Conservation (phyloP, 2,329 filamentous ascomycete species). For the Fusarium gaditjirri region DNA sequence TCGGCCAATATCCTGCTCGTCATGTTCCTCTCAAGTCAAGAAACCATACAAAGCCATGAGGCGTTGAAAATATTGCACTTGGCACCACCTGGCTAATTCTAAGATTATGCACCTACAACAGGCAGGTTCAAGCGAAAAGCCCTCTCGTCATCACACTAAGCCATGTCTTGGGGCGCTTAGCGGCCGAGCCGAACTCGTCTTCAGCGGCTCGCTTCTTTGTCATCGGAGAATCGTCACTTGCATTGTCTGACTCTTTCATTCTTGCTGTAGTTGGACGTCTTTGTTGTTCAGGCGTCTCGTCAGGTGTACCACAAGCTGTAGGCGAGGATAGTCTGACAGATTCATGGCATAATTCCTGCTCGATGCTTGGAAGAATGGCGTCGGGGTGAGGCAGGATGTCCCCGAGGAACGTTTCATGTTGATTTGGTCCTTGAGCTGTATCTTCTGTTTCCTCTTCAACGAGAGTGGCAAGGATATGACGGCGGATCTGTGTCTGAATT, state of each 20-base stretch:
- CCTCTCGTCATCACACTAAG: background rate
- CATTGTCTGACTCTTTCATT: background rate
- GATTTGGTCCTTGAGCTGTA: background rate
- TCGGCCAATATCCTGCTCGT: background rate
- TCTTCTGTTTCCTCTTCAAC: background rate
- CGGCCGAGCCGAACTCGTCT: background rate
- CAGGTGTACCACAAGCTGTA: background rate
- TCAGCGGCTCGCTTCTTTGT: background rate
- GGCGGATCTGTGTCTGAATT: background rate
- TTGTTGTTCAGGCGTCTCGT: background rate
- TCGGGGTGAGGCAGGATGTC: background rate
- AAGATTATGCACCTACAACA: background rate
- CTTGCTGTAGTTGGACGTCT: background rate
- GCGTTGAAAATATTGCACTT: background rate
- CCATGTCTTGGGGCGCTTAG: background rate
- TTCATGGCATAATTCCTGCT: background rate
- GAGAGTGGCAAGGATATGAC: background rate
- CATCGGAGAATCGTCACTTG: background rate
- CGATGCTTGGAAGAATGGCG: background rate
- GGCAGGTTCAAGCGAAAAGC: background rate
- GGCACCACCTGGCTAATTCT: accelerated
- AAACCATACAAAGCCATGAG: background rate
- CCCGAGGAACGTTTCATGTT: background rate
- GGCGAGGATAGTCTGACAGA: no score
- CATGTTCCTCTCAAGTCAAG: background rate